Conservation (phyloP, 768 basidiomycete genomes). For the Lyophyllum decastes region DNA sequence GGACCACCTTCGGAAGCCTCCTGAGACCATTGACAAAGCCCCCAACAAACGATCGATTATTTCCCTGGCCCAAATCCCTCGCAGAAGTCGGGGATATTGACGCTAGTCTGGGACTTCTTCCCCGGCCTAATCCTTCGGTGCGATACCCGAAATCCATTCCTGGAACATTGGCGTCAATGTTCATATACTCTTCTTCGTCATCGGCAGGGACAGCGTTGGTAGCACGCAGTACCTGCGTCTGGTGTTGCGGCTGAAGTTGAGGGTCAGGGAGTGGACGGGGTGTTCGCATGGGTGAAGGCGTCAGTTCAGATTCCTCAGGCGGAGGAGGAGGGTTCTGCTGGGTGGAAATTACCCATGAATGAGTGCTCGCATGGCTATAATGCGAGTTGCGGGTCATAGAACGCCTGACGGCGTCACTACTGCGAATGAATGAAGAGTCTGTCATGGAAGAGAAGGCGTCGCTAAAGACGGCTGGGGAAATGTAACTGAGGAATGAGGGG, state of each 20-base stretch:
- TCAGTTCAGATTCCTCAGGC: slow-evolving; percentile 17
- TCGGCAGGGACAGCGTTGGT: slow-evolving; percentile 22
- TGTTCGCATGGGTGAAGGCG: slow-evolving; percentile 24
- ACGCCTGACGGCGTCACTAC: slow-evolving; percentile 9
- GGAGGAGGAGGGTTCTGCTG: slow-evolving; percentile 33
- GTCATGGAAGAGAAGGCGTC: slow-evolving; percentile 2
- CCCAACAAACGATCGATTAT: slow-evolving; percentile 33
- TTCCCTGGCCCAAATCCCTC: neutral
- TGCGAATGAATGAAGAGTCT: slow-evolving; percentile 13
- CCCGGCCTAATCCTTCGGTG: slow-evolving; percentile 17
- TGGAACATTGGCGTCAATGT: slow-evolving; percentile 22
- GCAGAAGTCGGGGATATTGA: neutral
- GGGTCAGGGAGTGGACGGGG: slow-evolving; percentile 33
- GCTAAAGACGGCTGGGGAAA: neutral
- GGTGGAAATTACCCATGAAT: slow-evolving; percentile 39
- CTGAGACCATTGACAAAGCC: slow-evolving; percentile 38
- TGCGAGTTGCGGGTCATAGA: slow-evolving; percentile 21
- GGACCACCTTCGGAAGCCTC: slow-evolving; percentile 31
- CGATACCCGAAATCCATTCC: slow-evolving; percentile 16
- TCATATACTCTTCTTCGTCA: slow-evolving; percentile 33
- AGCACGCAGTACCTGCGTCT: slow-evolving; percentile 11
- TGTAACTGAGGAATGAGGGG: neutral
- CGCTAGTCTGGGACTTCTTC: slow-evolving; percentile 3
- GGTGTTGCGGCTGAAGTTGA: slow-evolving; percentile 15
- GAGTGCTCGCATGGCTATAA: slow-evolving; percentile 29